Base-by-base conservation (phyloP, 345 rosid genomes). In the Aquilaria sinensis region DNA sequence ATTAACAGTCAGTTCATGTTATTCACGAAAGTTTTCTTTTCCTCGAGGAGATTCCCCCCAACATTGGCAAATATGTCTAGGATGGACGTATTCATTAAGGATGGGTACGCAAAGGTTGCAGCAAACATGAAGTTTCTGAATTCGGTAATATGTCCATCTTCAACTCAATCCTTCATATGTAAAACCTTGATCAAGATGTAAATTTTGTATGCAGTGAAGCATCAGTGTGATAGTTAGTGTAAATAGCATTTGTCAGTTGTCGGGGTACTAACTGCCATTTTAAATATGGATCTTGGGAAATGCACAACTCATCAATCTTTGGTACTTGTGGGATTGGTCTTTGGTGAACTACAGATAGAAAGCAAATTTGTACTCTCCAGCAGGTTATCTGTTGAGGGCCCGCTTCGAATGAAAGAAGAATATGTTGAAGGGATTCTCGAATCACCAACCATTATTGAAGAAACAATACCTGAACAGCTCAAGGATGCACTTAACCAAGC, bases 341-440 rank as follows among this genome's bases (percentile, higher is more conserved):
- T 43, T 60, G 51, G 30, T 72, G 66, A 45, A 58, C 51, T 81
- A 85, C 87, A 90, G 99, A 70, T 94, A 78, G 97, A 90, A 73
- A 88, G 81, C 79, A 90, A 83, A 69, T 33, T 88, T 72, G 47
- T 75, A 60, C 56, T 94, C 58, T 79, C 90, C 15, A 65, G 90
- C 57, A 82, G 71, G 72, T 74, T 94, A 61, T 62, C 89, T 67
- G 77, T 94, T n/a, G 97, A 94, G 78, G 99, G 99, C 69, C 97
- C 99, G n/a, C 72, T 82, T 62, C 82, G 99, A 65, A 75, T 94
- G 80, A 94, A 78, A 74, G 97, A 94, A 67, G 97, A 88, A 70
- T 90, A 86, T 60, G 64, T 80, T 58, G 99, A 94, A 81, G 97
- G 90, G 61, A 59, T 79, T 64, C 29, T 94, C 9, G 96, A 90